Conservation (phyloP, 2,329 filamentous ascomycete species). For the Xylariaceae sp. region DNA sequence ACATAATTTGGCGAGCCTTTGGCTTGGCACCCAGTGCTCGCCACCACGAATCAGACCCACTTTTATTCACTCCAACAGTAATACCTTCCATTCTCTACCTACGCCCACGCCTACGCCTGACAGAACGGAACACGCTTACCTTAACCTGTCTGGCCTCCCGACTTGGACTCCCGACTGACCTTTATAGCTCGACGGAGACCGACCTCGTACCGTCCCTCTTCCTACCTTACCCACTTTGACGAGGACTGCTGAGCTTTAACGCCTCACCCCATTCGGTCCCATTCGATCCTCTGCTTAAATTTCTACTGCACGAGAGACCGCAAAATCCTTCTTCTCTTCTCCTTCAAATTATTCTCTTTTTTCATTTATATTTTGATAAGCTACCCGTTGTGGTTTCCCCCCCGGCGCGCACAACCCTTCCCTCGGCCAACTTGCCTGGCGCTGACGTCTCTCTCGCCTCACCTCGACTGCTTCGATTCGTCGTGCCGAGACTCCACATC, state of each 20-base stretch:
- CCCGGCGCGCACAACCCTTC: slow-evolving; percentile 7
- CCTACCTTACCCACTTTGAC: background rate
- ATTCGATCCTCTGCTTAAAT: background rate
- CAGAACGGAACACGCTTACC: too few relatives aligned
- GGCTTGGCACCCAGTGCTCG: too few relatives aligned
- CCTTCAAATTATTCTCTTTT: background rate
- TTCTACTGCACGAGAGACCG: too few relatives aligned
- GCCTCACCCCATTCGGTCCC: background rate
- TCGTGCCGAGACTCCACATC: slow-evolving; percentile 7
- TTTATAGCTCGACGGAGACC: too few relatives aligned
- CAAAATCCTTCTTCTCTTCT: background rate
- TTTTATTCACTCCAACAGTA: too few relatives aligned
- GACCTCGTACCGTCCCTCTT: background rate
- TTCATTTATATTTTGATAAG: background rate
- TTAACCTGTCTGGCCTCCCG: too few relatives aligned
- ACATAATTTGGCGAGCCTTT: too few relatives aligned
- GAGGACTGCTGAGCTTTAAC: background rate
- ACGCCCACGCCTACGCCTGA: background rate
- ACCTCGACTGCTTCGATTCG: background rate
- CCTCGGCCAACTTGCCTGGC: background rate
- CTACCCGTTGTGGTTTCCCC: background rate
- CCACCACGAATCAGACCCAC: too few relatives aligned
- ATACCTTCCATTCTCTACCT: background rate
- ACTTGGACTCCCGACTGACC: too few relatives aligned
- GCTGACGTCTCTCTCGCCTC: slow-evolving; percentile 1